Percentiles rank a stretch among this genome's conserved stretches.
Conservation (phyloP, 202 grass and related monocot genomes). For the Carex arenaria region DNA sequence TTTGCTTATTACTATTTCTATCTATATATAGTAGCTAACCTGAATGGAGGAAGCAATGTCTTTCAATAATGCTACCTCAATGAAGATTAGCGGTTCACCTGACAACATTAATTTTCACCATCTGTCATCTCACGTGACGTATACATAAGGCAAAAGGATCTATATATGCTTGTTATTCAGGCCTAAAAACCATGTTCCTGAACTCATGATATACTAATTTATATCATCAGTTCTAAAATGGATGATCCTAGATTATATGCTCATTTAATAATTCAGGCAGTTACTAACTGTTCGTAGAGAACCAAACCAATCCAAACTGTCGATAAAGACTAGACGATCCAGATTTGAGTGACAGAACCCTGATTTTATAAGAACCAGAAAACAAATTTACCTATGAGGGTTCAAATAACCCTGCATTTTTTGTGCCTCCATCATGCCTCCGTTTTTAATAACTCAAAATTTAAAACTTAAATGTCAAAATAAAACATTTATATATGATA, state of each 20-base stretch:
- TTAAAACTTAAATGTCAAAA: no score
- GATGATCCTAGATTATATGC: background rate
- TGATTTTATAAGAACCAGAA: background rate
- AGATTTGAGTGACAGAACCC: background rate
- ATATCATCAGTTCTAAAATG: background rate
- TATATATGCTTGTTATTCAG: background rate
- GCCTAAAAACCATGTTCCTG: background rate
- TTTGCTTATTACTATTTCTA: background rate
- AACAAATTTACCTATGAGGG: background rate
- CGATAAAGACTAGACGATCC: background rate
- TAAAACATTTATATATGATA: no score
- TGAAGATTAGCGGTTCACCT: constrained; percentile 96
- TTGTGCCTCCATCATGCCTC: no score
- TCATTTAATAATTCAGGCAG: background rate
- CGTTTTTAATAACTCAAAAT: no score
- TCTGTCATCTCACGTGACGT: background rate
- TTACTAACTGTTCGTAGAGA: background rate
- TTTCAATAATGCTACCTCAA: constrained; percentile 88
- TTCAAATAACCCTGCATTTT: no score
- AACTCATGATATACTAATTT: background rate
- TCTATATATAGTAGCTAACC: constrained; percentile 30
- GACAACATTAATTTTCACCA: constrained; percentile 1
- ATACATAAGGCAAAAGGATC: background rate
- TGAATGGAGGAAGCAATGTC: constrained; percentile 86
- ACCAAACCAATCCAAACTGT: background rate